phyloP scores from a whole-genome alignment of 805 yeast species.

The Ogataea trehaloabstinens region DNA sequence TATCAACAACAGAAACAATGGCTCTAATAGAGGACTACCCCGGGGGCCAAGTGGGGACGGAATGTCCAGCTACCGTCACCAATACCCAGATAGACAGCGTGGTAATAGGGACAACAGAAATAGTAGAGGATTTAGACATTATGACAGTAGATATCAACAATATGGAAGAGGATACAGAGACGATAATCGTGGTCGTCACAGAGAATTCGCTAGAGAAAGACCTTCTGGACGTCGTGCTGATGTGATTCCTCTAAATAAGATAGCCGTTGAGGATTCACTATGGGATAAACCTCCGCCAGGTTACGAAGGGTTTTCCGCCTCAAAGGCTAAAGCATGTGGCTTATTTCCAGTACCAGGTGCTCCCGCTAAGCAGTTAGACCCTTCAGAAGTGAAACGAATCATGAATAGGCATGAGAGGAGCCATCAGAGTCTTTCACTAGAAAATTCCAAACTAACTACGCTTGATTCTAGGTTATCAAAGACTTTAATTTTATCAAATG shows the following conservation, averaged over 20 bases:
- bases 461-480: conserved; percentile 25
- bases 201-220: conserved; percentile 15
- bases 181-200: conserved; percentile 1
- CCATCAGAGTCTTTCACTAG: conserved; percentile 16
- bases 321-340: conserved; percentile 76
- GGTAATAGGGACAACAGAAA: conserved; percentile 3
- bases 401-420: conserved; percentile 14
- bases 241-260: conserved; percentile 47
- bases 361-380: conserved; percentile 37
- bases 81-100: neutral
- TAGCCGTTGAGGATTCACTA: conserved; percentile 47
- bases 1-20: neutral
- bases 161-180: conserved; percentile 11
- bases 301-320: conserved; percentile 71
- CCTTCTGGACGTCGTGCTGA: conserved; percentile 18
- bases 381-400: conserved; percentile 31
- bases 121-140: conserved; percentile 2
- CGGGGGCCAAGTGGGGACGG: conserved; percentile 4
- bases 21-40: conserved; percentile 3
- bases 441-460: conserved; percentile 25
- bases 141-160: conserved; percentile 1
- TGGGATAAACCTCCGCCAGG: conserved; percentile 76
- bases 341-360: conserved; percentile 73
- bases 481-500: conserved; percentile 22
- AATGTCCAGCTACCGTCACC: neutral